Base-by-base conservation (phyloP, 2,329 filamentous ascomycete genomes). In the Claviceps lovelessii region DNA sequence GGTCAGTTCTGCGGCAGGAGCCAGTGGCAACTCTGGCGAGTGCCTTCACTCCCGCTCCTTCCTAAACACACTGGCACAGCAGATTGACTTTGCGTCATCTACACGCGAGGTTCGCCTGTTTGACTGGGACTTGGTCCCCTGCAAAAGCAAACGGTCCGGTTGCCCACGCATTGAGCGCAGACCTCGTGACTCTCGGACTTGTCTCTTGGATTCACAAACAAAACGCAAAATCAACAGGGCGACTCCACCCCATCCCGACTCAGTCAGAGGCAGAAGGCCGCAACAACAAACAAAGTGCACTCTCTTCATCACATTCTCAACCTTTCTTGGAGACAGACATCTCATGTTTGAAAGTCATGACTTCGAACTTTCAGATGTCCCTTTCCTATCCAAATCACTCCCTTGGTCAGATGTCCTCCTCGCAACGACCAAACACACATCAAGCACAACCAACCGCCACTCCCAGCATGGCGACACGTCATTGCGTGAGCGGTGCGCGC, bases 371-470 rank as follows among this genome's bases (percentile, higher is more conserved):
- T 42, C 61, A 58, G 17, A 58, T 66, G 42, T 65, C 67, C 52
- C 64, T 69, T 47, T 62, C 63, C 42, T 70, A 70, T 55, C 66
- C 65, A 28, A 68, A 69, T 47, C 62, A 60, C 19, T 64, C 64
- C 5, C 57, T 67, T n/a, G 60, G 61, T 17, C 64, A 68, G 52
- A 65, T 68, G 59, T 61, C 59, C n/a, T 54, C 56, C 7, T 37
- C 59, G 13, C 59, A 61, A 29, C 56, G 51, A 29, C 13, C 28
- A 28, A 49, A 33, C 8, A 41, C 19, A 45, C 11, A 48, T 11
- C 51, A 49, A 23, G 17, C 31, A 28, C 23, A 46, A 23, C 44
- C 31, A 6, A 41, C n/a, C 39, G 33, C 39, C 31, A 46, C 28
- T 52, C 17, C 51, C 33, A 31, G 8, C n/a, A 52, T 53, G 51